phyloP scores from a whole-genome alignment of 208 protist genomes.

The Zelonia costaricensis region DNA sequence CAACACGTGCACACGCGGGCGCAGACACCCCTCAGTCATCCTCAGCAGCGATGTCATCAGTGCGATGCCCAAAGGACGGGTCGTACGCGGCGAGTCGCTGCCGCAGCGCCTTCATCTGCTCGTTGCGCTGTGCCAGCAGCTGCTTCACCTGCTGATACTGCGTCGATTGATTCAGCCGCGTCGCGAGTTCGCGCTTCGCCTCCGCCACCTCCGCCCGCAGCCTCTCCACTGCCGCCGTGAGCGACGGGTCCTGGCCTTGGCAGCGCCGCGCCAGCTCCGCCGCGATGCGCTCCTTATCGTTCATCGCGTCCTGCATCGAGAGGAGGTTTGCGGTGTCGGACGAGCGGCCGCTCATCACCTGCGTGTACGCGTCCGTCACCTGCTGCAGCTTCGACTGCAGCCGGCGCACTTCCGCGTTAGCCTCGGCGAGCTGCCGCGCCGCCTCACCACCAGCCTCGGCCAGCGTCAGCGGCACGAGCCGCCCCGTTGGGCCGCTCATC shows the following conservation, averaged over 20 bases:
- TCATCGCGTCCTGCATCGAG: constrained; percentile 52
- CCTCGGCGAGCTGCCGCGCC: constrained; percentile 60
- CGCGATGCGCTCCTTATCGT: constrained; percentile 43
- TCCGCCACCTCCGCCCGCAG: constrained; percentile 60
- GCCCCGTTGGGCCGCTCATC: constrained; percentile 52
- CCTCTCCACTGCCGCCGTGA: constrained; percentile 36
- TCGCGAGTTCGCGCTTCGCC: constrained; percentile 59
- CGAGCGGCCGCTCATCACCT: constrained; percentile 51
- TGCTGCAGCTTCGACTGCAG: constrained; percentile 67
- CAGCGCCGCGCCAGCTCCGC: constrained; percentile 37
- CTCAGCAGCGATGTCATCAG: constrained; percentile 53
- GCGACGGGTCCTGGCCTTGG: constrained; percentile 39
- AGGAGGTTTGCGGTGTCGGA: constrained; percentile 47
- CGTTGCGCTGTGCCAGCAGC: constrained; percentile 64
- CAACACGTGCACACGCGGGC: neutral
- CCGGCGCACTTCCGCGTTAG: constrained; percentile 63
- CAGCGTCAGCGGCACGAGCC: constrained; percentile 62
- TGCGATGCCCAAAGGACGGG: constrained; percentile 34
- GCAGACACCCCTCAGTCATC: constrained; percentile 63
- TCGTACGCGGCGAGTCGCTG: constrained; percentile 45
- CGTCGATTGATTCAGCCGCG: constrained; percentile 67
- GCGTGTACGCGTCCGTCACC: constrained; percentile 60
- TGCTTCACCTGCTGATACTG: constrained; percentile 81
- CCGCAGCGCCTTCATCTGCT: constrained; percentile 53
- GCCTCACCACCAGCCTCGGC: constrained; percentile 59